Evolutionary conservation across 805 yeast genomes (phyloP).

Genomic region (Starmerella powellii): DNA sequence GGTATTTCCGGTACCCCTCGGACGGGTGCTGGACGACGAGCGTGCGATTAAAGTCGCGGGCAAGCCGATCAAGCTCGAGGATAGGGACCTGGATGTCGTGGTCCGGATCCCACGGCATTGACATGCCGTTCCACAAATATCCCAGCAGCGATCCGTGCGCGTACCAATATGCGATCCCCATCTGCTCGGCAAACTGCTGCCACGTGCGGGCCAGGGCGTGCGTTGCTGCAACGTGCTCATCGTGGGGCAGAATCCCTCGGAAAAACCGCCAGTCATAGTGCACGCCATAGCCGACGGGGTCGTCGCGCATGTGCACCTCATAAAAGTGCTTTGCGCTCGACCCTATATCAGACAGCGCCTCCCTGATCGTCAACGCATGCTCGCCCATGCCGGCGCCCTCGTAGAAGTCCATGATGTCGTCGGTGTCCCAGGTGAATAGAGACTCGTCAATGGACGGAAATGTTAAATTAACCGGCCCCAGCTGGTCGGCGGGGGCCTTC

Average conservation of each 20-base stretch:
- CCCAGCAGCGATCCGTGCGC: constrained; percentile 42
- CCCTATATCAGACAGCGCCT: constrained; percentile 1
- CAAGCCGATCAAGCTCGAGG: constrained; percentile 36
- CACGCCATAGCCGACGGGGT: constrained; percentile 22
- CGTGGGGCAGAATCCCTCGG: constrained; percentile 33
- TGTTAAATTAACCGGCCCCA: constrained; percentile 2
- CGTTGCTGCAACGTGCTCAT: constrained; percentile 37
- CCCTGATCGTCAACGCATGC: constrained; percentile 11
- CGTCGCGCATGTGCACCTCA: constrained; percentile 14
- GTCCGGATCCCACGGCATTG: constrained; percentile 44
- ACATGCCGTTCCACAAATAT: constrained; percentile 39
- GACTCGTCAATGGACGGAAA: constrained; percentile 8
- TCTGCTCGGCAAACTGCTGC: constrained; percentile 35
- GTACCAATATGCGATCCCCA: constrained; percentile 38
- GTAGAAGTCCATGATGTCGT: not conserved
- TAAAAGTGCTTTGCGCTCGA: constrained; percentile 13
- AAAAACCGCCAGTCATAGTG: constrained; percentile 61
- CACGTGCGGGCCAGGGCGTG: constrained; percentile 40
- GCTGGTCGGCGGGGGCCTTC: not conserved
- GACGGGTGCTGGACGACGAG: constrained; percentile 36
- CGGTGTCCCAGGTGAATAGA: constrained; percentile 13
- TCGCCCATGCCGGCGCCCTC: not conserved
- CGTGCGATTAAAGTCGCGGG: constrained; percentile 39
- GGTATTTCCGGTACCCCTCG: constrained; percentile 37
- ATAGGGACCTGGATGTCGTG: constrained; percentile 44